These are phyloP conservation scores for Pseudomassariella vexata DNA, from an alignment of 2,329 filamentous ascomycete species.

Conservation along the genomic window DNA sequence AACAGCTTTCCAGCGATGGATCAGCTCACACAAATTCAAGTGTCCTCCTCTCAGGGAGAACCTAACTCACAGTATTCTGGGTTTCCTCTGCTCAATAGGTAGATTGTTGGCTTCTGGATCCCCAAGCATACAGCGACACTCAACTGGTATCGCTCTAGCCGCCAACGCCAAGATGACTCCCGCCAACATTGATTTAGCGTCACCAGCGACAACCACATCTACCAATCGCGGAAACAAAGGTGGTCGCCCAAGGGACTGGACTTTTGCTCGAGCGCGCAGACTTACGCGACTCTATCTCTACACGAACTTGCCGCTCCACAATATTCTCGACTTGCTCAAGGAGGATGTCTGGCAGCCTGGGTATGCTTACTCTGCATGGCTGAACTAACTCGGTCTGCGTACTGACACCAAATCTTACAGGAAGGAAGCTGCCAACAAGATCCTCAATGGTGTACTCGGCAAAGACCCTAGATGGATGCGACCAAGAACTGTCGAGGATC, in stretches of 20 bases:
- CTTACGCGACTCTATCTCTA: slow-evolving; percentile 52
- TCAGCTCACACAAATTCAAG: neutral
- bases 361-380: slow-evolving; percentile 25
- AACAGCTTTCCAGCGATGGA: neutral
- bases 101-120: no score
- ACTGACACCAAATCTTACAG: slow-evolving; percentile 24
- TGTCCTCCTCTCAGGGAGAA: slow-evolving; percentile 1
- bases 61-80: neutral
- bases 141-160: neutral
- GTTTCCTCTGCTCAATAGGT: neutral
- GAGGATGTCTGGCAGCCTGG: slow-evolving; percentile 38
- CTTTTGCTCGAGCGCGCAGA: slow-evolving; percentile 43
- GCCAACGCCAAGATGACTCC: neutral
- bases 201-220: slow-evolving; percentile 7
- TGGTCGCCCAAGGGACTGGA: slow-evolving; percentile 54
- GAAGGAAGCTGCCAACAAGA: slow-evolving; percentile 54
- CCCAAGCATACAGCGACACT: neutral
- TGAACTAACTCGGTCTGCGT: neutral
- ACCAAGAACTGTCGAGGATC: slow-evolving; percentile 44
- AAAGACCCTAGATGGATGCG: slow-evolving; percentile 55
- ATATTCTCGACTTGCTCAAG: slow-evolving; percentile 43
- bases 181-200: slow-evolving; percentile 1
- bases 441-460: slow-evolving; percentile 48
- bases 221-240: slow-evolving; percentile 21
- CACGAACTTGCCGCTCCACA: slow-evolving; percentile 44